Base-by-base conservation (phyloP, 306 rosid species). In the Benincasa hispida region DNA sequence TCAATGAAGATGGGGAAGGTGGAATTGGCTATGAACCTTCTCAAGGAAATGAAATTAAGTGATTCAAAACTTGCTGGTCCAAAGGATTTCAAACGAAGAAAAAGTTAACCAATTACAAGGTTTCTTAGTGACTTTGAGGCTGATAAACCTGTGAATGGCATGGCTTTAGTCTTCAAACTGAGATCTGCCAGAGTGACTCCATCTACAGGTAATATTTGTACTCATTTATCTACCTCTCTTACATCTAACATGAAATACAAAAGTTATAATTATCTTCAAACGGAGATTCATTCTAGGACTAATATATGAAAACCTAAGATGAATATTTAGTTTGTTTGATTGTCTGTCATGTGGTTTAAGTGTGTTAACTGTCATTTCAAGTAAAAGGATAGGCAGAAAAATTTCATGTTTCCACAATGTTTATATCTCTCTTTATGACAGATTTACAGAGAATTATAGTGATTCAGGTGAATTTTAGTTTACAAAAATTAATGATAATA, bases 41-140 rank as follows among this genome's bases (percentile, higher is more conserved):
- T 50, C 17, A 85, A 87, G 77, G 98, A 92, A 84, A 79, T 90
- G 96, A 84, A 86, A 80, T 89, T 87, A 62, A 60, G 82, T 77
- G 72, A 68, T 50, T 80, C 88, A 48, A n/a, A 78, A 58, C 85
- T 88, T 75, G 86, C 88, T 74, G 81, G 88, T 58, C 87, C 91
- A 5, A 67, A 24, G 61, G 89, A 87, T 81, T 88, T 89, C 81
- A 87, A 85, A 78, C 59, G 55, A 27, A 86, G 79, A 72, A 80
- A 82, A 75, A 81, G 84, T 22, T 81, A 47, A 70, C 57, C 53
- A 45, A 72, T 54, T 80, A 58, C 80, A 73, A 32, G 8, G 77
- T n/a, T 28, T 27, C 32, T 17, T 5, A 48, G 24, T 24, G 57
- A 27, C 79, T 45, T 18, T 45, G 14, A 77, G 79, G 9, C 14